A percentile compares a stretch with the other conserved stretches of the same genome.
Conservation (phyloP, 129 eudicot species). For the Flaveria ramosissima region DNA sequence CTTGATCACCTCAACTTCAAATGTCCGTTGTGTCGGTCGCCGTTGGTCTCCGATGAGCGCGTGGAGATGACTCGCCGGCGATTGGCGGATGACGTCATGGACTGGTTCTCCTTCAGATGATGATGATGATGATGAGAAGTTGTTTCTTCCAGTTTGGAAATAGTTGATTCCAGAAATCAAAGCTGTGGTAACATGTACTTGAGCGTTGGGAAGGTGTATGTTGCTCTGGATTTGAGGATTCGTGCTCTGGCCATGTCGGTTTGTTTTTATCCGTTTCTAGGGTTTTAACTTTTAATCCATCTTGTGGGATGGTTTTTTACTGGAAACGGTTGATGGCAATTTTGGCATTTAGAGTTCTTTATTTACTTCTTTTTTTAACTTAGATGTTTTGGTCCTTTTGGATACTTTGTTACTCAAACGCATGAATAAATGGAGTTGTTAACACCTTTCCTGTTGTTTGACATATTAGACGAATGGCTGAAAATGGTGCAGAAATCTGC, state of each 20-base stretch:
- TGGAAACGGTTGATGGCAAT: conserved; percentile 28
- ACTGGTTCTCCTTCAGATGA: conserved; percentile 53
- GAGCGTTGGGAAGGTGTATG: not conserved
- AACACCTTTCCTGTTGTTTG: not conserved
- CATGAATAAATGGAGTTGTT: conserved; percentile 24
- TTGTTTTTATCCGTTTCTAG: conserved; percentile 33
- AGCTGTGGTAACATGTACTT: not conserved
- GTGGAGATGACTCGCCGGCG: conserved; percentile 46
- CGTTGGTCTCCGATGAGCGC: conserved; percentile 56
- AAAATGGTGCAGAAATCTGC: too few species aligned
- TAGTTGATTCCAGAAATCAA: conserved; percentile 3
- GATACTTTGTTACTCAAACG: not conserved
- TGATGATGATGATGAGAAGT: not conserved
- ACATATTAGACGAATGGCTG: too few species aligned
- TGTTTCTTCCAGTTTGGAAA: conserved; percentile 7
- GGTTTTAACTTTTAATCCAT: conserved; percentile 20
- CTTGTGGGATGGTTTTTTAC: conserved; percentile 25
- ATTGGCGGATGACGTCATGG: conserved; percentile 43
- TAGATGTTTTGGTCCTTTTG: not conserved
- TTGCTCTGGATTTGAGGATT: conserved; percentile 21
- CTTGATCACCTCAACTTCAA: conserved; percentile 58
- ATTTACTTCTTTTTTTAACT: not conserved
- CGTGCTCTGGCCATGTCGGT: conserved; percentile 6
- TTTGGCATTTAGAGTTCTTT: conserved; percentile 31
- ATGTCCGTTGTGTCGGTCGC: conserved; percentile 75